Conservation (phyloP, 139 green algal genomes). For the Chlamydomonas asymmetrica region DNA sequence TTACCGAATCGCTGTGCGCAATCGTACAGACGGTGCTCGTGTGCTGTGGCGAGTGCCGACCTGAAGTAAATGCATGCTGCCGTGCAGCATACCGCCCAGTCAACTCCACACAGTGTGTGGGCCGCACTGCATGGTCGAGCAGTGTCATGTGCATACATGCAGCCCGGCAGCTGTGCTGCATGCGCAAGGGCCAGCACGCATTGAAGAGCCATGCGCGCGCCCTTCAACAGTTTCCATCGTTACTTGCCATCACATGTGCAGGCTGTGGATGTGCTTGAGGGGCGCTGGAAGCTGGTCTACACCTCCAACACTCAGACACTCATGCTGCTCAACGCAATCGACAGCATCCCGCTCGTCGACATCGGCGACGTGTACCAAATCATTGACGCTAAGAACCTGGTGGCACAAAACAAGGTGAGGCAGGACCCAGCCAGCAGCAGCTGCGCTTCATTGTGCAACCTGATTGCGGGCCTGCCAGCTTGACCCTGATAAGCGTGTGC, state of each 20-base stretch:
- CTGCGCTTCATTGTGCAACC: no score
- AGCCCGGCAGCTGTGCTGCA: no score
- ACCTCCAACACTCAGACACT: conserved; percentile 59
- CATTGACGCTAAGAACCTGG: conserved; percentile 51
- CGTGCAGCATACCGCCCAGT: not conserved
- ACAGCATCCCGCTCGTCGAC: conserved; percentile 56
- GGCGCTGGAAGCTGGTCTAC: conserved; percentile 68
- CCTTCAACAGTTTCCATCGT: not conserved
- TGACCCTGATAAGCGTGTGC: no score
- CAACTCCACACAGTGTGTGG: not conserved
- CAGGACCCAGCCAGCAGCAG: no score
- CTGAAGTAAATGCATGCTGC: no score
- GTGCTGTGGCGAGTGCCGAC: no score
- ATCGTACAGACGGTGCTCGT: no score
- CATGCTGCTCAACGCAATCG: conserved; percentile 56
- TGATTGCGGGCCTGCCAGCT: no score
- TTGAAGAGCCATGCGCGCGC: not conserved
- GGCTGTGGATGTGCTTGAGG: conserved; percentile 35
- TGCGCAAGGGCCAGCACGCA: no score
- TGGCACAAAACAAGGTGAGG: conserved; percentile 69
- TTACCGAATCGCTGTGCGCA: no score
- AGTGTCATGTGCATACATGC: no score
- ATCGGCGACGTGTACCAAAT: conserved; percentile 67
- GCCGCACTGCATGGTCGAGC: no score
- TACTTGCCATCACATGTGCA: conserved; percentile 4